phyloP scores from a whole-genome alignment of 768 basidiomycete species.

The Serendipita sp. region DNA sequence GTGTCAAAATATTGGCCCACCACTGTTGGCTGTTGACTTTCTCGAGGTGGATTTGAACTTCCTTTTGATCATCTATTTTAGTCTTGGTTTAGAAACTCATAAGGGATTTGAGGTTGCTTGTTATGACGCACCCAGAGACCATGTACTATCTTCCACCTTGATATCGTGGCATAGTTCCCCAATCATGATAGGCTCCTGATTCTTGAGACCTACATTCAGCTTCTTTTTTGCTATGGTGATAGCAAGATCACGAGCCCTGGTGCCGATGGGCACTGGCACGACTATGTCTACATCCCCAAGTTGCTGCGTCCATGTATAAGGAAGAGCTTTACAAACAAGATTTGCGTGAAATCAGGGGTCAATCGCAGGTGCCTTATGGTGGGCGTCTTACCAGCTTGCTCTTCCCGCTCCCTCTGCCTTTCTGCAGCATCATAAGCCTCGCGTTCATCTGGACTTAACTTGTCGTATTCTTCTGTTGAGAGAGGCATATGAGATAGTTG shows the following conservation, averaged over 20 bases:
- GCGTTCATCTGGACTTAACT: constrained; percentile 58
- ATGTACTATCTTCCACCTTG: constrained; percentile 92
- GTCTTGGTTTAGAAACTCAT: background rate
- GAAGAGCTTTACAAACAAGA: constrained; percentile 39
- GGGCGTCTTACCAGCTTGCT: constrained; percentile 61
- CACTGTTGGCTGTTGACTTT: constrained; percentile 79
- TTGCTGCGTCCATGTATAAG: constrained; percentile 85
- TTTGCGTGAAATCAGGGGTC: constrained; percentile 9
- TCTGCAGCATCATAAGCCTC: constrained; percentile 55
- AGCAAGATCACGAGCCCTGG: constrained; percentile 57
- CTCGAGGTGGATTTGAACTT: constrained; percentile 62
- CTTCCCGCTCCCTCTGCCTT: constrained; percentile 49
- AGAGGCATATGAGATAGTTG: constrained; percentile 17
- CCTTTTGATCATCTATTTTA: constrained; percentile 60
- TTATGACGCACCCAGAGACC: constrained; percentile 58
- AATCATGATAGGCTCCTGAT: constrained; percentile 67
- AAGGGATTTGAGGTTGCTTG: background rate
- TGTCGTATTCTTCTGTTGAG: constrained; percentile 48
- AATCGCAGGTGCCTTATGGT: background rate
- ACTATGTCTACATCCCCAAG: constrained; percentile 72
- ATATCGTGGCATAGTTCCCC: constrained; percentile 88
- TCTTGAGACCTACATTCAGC: constrained; percentile 72
- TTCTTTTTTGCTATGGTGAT: constrained; percentile 68
- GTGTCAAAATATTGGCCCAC: constrained; percentile 48
- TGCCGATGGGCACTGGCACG: constrained; percentile 76